These are phyloP conservation scores for Colletotrichum sp. DNA, from an alignment of 2,329 filamentous ascomycete genomes.

Conservation along the genomic window DNA sequence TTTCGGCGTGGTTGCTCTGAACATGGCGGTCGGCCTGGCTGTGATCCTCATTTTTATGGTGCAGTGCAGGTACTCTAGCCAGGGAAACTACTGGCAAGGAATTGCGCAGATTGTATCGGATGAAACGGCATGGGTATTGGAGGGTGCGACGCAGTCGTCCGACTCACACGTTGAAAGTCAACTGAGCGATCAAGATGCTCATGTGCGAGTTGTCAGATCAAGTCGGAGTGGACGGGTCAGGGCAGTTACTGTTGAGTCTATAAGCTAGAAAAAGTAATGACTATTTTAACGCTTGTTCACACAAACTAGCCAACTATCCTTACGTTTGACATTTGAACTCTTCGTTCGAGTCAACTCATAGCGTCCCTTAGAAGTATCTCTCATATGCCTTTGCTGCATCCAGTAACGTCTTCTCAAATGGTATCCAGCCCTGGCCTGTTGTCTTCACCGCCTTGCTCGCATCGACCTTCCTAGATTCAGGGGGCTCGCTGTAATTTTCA, in stretches of 20 bases:
- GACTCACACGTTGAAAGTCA: slow-evolving; percentile 10
- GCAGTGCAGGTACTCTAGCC: slow-evolving; percentile 23
- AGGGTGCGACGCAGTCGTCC: slow-evolving; percentile 19
- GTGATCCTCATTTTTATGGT: slow-evolving; percentile 21
- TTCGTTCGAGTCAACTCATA: neutral
- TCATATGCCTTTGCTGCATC: slow-evolving; percentile 19
- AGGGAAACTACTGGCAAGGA: slow-evolving; percentile 27
- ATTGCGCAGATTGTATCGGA: slow-evolving; percentile 27
- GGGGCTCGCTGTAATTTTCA: slow-evolving; percentile 3
- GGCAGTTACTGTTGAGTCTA: neutral
- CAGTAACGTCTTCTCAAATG: slow-evolving; percentile 10
- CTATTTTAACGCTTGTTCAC: neutral
- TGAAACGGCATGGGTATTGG: slow-evolving; percentile 23
- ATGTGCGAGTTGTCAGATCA: neutral
- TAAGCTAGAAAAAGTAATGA: neutral
- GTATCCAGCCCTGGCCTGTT: neutral
- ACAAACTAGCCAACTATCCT: neutral
- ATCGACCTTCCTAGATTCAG: neutral
- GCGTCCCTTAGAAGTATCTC: neutral
- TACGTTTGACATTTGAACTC: fast-evolving
- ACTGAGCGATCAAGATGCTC: neutral
- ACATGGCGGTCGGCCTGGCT: slow-evolving; percentile 17
- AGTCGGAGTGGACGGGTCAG: neutral
- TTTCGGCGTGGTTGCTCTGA: neutral
- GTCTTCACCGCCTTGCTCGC: slow-evolving; percentile 16